Conservation (phyloP, 2,329 filamentous ascomycete species). For the Talaromyces sp. region DNA sequence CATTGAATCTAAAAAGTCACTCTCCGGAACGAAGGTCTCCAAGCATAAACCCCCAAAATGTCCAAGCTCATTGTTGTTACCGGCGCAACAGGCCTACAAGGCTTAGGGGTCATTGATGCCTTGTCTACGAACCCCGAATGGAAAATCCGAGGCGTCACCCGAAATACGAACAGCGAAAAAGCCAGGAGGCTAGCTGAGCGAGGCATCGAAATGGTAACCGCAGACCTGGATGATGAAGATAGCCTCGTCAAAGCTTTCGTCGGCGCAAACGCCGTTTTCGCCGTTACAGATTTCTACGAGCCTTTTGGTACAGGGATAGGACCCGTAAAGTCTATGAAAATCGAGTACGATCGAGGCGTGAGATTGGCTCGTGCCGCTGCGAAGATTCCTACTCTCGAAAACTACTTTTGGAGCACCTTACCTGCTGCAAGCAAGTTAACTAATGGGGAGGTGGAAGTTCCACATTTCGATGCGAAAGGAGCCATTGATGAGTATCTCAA, state of each 20-base stretch:
- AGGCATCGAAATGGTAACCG: conserved; percentile 31
- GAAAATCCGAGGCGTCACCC: conserved; percentile 33
- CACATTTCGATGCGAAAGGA: conserved; percentile 12
- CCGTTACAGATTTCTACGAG: conserved; percentile 53
- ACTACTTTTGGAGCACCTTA: conserved; percentile 50
- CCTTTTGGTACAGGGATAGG: conserved; percentile 9
- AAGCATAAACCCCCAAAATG: neutral
- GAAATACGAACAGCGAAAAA: conserved; percentile 25
- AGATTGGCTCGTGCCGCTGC: conserved; percentile 55
- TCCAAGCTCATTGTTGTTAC: conserved; percentile 36
- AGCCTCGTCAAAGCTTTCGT: conserved; percentile 32
- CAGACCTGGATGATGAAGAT: conserved; percentile 28
- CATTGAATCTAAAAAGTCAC: neutral
- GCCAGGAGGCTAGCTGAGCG: conserved; percentile 23
- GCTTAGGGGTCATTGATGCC: conserved; percentile 5
- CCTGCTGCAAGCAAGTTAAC: conserved; percentile 48
- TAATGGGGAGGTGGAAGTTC: conserved; percentile 30
- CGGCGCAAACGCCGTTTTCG: conserved; percentile 53
- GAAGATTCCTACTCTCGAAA: conserved; percentile 33
- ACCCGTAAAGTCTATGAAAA: neutral
- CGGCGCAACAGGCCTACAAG: conserved; percentile 35
- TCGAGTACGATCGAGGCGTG: conserved; percentile 32
- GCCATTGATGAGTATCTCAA: conserved; percentile 13
- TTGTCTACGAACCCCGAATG: conserved; percentile 7
- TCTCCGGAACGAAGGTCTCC: neutral